Conservation (phyloP, 352 stramenopile genomes). For the Globisporangium takayamanum region DNA sequence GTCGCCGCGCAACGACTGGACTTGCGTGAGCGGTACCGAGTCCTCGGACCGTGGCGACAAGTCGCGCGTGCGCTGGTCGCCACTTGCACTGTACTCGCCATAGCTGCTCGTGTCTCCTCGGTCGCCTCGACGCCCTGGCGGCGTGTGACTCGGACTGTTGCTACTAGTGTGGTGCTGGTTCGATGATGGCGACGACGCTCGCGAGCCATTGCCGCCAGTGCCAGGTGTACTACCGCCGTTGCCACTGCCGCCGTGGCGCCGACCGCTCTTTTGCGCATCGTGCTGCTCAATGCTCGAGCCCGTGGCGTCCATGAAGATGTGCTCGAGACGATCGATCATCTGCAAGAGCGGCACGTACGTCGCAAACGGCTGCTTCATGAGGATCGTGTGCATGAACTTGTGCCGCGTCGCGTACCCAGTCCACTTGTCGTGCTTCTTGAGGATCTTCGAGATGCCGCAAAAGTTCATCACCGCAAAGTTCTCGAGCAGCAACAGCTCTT, state of each 20-base stretch:
- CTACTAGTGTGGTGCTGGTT: constrained; percentile 2
- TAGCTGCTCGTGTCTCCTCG: constrained; percentile 2
- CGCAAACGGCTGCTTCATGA: constrained; percentile 86
- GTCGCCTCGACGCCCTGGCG: too few species aligned
- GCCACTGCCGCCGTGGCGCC: constrained; percentile 21
- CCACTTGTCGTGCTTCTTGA: constrained; percentile 90
- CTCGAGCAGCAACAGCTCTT: constrained; percentile 80
- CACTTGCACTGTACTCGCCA: not conserved
- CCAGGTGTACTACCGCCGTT: constrained; percentile 2
- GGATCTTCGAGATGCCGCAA: constrained; percentile 86
- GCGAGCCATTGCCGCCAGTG: not conserved
- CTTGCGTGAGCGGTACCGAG: constrained; percentile 59
- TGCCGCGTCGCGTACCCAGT: constrained; percentile 87
- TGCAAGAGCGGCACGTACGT: constrained; percentile 78
- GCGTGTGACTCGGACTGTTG: not conserved
- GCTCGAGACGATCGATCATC: constrained; percentile 84
- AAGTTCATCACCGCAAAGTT: constrained; percentile 90
- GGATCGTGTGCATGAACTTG: constrained; percentile 87
- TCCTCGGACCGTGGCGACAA: constrained; percentile 42
- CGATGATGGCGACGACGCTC: constrained; percentile 1
- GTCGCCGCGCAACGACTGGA: constrained; percentile 71
- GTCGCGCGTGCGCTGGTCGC: constrained; percentile 11
- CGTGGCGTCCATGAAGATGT: constrained; percentile 86
- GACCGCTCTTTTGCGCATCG: constrained; percentile 52
- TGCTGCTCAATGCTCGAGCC: constrained; percentile 82